These are phyloP conservation scores for Omphalotus olearius DNA, from an alignment of 1,284 basidiomycete species.

Conservation along the genomic window DNA sequence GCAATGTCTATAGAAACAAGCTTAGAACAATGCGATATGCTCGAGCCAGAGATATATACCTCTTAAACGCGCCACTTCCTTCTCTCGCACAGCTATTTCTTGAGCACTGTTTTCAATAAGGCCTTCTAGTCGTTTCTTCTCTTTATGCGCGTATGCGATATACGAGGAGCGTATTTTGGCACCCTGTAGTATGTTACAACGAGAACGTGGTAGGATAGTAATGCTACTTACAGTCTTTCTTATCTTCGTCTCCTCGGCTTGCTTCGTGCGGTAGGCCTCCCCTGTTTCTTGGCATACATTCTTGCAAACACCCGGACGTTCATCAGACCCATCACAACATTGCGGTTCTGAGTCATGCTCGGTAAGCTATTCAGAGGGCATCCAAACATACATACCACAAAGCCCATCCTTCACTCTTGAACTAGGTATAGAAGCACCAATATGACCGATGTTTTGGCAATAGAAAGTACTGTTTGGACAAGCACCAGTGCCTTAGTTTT, in stretches of 20 bases:
- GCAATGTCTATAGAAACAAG: slow-evolving; percentile 48
- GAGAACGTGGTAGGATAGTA: background rate
- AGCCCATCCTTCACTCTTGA: slow-evolving; percentile 93
- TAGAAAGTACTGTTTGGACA: slow-evolving; percentile 80
- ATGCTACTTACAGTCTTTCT: slow-evolving; percentile 65
- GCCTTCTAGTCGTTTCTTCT: slow-evolving; percentile 76
- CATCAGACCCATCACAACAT: slow-evolving; percentile 99
- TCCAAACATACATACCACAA: slow-evolving; percentile 63
- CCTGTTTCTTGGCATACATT: slow-evolving; percentile 81
- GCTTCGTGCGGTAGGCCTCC: slow-evolving; percentile 59
- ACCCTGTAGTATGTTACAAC: slow-evolving; percentile 47
- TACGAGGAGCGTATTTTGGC: slow-evolving; percentile 89
- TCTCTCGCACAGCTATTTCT: slow-evolving; percentile 60
- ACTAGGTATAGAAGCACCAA: slow-evolving; percentile 74
- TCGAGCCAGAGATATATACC: slow-evolving; percentile 27
- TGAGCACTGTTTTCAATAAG: slow-evolving; percentile 48
- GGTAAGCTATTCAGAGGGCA: background rate
- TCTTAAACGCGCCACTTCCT: slow-evolving; percentile 65
- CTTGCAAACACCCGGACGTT: slow-evolving; percentile 74
- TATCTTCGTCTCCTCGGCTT: slow-evolving; percentile 71
- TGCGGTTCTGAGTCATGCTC: slow-evolving; percentile 62
- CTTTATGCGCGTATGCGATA: slow-evolving; percentile 82
- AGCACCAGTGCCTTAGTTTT: slow-evolving; percentile 73
- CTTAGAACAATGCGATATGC: background rate
- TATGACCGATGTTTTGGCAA: slow-evolving; percentile 87